Percentiles rank a stretch among this genome's conserved stretches.
These are phyloP conservation scores for Coemansia sp. DNA, from an alignment of 371 early-diverging fungal species.

Conservation along the genomic window DNA sequence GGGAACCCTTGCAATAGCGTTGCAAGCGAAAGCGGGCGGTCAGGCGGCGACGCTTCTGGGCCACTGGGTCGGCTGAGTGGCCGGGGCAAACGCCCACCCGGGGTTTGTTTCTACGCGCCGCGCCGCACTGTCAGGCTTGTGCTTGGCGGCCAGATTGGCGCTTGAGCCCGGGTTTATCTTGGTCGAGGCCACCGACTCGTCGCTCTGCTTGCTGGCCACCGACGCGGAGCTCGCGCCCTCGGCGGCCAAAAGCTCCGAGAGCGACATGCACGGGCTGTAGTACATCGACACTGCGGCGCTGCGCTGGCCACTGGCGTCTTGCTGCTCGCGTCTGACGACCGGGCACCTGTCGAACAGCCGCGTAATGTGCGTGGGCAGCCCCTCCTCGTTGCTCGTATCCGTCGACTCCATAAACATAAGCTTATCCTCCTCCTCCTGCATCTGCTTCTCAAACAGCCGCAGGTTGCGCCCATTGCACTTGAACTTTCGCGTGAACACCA, in stretches of 20 bases:
- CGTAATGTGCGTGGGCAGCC: conserved; percentile 12
- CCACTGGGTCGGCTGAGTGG: background rate
- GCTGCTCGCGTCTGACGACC: conserved; percentile 15
- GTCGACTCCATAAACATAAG: conserved; percentile 5
- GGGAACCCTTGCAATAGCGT: background rate
- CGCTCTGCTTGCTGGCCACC: conserved; percentile 1
- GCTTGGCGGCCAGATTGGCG: background rate
- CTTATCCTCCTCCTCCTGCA: conserved; percentile 24
- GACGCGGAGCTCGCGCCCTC: background rate
- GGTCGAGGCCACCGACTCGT: conserved; percentile 6
- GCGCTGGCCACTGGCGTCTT: background rate
- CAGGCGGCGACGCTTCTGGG: background rate
- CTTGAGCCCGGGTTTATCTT: background rate
- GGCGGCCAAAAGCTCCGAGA: conserved; percentile 8
- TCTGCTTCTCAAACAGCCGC: conserved; percentile 17
- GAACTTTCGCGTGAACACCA: conserved; percentile 38
- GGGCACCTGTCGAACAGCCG: conserved; percentile 27
- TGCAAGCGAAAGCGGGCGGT: background rate
- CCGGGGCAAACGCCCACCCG: background rate
- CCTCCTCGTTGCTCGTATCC: background rate
- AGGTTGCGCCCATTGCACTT: conserved; percentile 44
- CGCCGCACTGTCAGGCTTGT: too few species aligned
- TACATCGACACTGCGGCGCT: conserved; percentile 21
- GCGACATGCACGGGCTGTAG: conserved; percentile 22
- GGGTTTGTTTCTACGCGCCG: too few species aligned